Percentiles rank a stretch among this genome's conserved stretches.
Evolutionary conservation across 371 early-diverging fungal genomes (phyloP).

Genomic region (Rhizopus sp.): DNA sequence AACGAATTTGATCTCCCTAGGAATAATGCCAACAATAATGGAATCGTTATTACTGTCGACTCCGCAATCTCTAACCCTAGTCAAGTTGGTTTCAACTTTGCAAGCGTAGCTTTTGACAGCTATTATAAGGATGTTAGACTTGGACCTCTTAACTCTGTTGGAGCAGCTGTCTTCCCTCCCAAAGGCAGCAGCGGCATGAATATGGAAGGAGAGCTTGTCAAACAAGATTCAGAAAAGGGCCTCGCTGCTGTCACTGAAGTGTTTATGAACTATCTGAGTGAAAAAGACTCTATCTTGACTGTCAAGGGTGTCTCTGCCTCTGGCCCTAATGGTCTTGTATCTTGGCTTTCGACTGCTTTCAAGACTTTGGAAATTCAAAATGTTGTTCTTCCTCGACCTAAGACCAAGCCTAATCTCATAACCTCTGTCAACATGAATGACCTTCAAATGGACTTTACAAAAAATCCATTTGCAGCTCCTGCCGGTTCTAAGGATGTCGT

Average conservation of each 20-base stretch:
- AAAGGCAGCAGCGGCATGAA: constrained; percentile 18
- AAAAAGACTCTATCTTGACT: constrained; percentile 35
- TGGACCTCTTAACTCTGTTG: constrained; percentile 34
- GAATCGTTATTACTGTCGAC: constrained; percentile 46
- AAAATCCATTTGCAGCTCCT: constrained; percentile 45
- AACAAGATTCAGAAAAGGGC: constrained; percentile 42
- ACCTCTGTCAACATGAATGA: constrained; percentile 50
- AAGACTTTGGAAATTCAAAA: constrained; percentile 35
- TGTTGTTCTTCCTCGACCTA: constrained; percentile 46
- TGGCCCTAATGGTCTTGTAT: constrained; percentile 40
- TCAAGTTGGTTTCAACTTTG: constrained; percentile 47
- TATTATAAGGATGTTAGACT: constrained; percentile 26
- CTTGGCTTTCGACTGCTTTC: constrained; percentile 49
- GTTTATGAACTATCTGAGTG: constrained; percentile 40
- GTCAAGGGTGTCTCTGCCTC: constrained; percentile 42
- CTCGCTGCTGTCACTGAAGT: constrained; percentile 44
- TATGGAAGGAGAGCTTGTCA: constrained; percentile 52
- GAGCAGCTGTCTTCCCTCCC: constrained; percentile 31
- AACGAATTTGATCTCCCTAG: constrained; percentile 53
- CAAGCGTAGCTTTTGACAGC: constrained; percentile 27
- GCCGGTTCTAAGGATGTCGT: constrained; percentile 49
- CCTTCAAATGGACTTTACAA: constrained; percentile 54
- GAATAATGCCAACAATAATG: constrained; percentile 42
- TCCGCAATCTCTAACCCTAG: constrained; percentile 55
- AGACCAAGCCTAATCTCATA: constrained; percentile 39